These are phyloP conservation scores for Malus domestica DNA, from an alignment of 306 rosid genomes.

Conservation along the genomic window DNA sequence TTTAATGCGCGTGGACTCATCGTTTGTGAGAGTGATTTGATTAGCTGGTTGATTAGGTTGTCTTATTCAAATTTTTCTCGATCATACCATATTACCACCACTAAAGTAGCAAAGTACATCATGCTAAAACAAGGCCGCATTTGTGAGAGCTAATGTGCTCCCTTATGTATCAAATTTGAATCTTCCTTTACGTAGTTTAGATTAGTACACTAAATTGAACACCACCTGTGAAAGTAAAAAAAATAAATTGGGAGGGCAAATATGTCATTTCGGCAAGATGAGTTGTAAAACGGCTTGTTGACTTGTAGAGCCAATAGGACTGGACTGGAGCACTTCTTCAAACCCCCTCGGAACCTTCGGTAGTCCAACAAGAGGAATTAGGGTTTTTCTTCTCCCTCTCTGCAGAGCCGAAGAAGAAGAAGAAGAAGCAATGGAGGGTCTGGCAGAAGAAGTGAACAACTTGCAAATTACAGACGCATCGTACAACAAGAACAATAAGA, in stretches of 20 bases:
- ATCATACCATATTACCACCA: neutral
- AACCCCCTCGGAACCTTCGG: neutral
- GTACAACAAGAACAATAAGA: conserved; percentile 32
- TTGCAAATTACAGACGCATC: conserved; percentile 36
- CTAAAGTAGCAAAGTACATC: too few species aligned
- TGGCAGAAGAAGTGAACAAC: conserved; percentile 49
- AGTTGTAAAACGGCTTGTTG: neutral
- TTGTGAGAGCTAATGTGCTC: too few species aligned
- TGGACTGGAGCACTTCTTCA: neutral
- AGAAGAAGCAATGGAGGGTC: conserved; percentile 35
- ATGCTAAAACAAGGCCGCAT: too few species aligned
- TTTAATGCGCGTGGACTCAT: neutral
- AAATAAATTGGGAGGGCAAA: neutral
- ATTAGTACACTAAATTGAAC: too few species aligned
- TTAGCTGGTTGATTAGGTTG: neutral
- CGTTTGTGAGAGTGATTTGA: too few species aligned
- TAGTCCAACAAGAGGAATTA: neutral
- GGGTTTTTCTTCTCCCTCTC: neutral
- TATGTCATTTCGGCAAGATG: neutral
- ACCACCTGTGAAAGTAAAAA: too few species aligned
- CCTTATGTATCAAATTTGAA: too few species aligned
- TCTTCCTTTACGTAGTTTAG: too few species aligned
- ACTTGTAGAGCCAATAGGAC: neutral
- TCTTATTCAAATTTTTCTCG: accelerated
- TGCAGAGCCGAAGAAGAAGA: too few species aligned